These are phyloP conservation scores for Elymus sibiricus DNA, from an alignment of 176 grass and related monocot species.

Conservation along the genomic window DNA sequence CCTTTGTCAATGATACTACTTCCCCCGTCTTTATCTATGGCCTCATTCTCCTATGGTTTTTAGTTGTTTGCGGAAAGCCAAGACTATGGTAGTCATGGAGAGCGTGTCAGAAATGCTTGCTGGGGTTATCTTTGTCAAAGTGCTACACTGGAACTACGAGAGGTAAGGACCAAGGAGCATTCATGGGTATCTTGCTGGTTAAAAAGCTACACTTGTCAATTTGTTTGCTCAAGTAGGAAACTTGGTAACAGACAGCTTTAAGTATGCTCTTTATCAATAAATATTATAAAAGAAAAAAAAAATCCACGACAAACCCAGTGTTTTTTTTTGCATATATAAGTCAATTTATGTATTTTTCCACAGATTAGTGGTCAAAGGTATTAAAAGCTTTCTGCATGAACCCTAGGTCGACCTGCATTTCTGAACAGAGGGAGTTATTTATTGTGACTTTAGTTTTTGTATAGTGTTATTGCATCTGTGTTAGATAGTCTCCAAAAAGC, in stretches of 20 bases:
- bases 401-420: not conserved
- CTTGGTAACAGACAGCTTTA: not conserved
- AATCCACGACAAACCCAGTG: not conserved
- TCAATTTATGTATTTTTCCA: not conserved
- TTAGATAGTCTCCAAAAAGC: conserved; percentile 1
- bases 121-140: conserved; percentile 99
- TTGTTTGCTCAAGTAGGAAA: not conserved
- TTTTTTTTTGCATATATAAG: not conserved
- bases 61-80: conserved; percentile 97
- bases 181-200: not conserved
- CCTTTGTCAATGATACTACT: not conserved
- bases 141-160: conserved; percentile 82
- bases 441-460: not conserved
- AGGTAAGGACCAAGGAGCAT: conserved; percentile 41
- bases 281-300: not conserved
- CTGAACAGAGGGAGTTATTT: not conserved
- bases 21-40: not conserved
- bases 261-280: not conserved
- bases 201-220: not conserved
- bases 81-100: conserved; percentile 91
- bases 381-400: not conserved
- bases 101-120: conserved; percentile 93
- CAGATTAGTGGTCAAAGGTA: not conserved
- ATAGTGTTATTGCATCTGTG: not conserved
- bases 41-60: not conserved